Conservation (phyloP, 257 asterid species). For the Scutellaria minor region DNA sequence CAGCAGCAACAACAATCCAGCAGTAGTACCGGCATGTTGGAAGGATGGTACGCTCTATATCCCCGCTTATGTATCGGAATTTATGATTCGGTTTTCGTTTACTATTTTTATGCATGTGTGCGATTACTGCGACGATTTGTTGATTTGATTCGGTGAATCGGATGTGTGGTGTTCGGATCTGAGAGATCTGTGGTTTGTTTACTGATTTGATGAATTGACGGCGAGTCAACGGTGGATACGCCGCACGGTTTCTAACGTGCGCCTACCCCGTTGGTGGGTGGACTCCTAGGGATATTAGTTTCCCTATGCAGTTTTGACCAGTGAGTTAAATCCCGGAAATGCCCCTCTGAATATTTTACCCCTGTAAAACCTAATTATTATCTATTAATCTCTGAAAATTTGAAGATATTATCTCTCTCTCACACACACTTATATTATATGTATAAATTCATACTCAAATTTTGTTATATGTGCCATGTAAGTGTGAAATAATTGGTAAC, state of each 20-base stretch:
- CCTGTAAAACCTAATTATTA: slow-evolving; percentile 1
- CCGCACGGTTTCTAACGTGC: slow-evolving; percentile 19
- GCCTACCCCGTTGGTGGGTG: not conserved
- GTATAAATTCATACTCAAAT: too few species aligned
- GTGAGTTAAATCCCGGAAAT: not conserved
- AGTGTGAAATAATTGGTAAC: too few species aligned
- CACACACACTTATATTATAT: too few species aligned
- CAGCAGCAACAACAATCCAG: slow-evolving; percentile 56
- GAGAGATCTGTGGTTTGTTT: slow-evolving; percentile 31
- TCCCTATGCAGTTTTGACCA: not conserved
- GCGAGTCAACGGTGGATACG: slow-evolving; percentile 30
- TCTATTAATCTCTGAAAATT: not conserved
- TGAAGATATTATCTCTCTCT: not conserved
- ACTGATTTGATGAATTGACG: slow-evolving; percentile 26
- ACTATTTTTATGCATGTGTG: not conserved
- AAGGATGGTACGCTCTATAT: slow-evolving; percentile 63
- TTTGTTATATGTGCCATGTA: too few species aligned
- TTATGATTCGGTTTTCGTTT: not conserved
- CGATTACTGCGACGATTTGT: not conserved
- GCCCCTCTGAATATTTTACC: not conserved
- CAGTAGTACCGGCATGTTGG: slow-evolving; percentile 48
- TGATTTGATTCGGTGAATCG: slow-evolving; percentile 23
- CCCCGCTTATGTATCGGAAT: not conserved
- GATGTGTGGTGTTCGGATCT: slow-evolving; percentile 30
- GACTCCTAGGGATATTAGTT: not conserved